These are phyloP conservation scores for Ascosphaera apis DNA, from an alignment of 2,329 filamentous ascomycete species.

Conservation along the genomic window DNA sequence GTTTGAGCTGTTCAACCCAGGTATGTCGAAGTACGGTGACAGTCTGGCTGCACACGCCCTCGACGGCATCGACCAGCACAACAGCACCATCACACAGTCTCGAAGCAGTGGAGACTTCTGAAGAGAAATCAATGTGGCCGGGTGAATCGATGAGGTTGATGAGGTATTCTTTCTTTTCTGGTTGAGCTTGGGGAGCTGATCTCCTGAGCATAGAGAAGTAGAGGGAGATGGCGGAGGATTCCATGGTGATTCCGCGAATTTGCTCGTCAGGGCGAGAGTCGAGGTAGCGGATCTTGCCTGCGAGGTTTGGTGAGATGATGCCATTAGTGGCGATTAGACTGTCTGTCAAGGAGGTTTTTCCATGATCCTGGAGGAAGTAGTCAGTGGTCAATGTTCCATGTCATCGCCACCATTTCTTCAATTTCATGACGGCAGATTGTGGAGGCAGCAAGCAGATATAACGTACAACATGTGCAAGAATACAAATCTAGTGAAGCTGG, in stretches of 20 bases:
- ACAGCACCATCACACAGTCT: slow-evolving; percentile 84
- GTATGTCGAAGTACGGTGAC: slow-evolving; percentile 88
- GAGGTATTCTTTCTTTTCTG: slow-evolving; percentile 67
- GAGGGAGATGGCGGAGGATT: slow-evolving; percentile 90
- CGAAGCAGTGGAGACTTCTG: slow-evolving; percentile 89
- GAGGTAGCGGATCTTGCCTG: slow-evolving; percentile 92
- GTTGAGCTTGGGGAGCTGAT: slow-evolving; percentile 39
- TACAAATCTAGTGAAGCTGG: slow-evolving; percentile 49
- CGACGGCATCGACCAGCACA: slow-evolving; percentile 85
- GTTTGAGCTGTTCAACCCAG: slow-evolving; percentile 89
- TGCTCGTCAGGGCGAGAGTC: slow-evolving; percentile 95
- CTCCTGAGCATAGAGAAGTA: slow-evolving; percentile 82
- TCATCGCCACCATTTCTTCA: too few species aligned
- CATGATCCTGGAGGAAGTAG: slow-evolving; percentile 47
- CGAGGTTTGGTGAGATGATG: slow-evolving; percentile 94
- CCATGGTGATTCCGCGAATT: slow-evolving; percentile 95
- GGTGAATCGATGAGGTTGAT: slow-evolving; percentile 97
- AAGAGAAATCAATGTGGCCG: slow-evolving; percentile 96
- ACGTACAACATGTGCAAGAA: slow-evolving; percentile 70
- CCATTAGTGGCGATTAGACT: slow-evolving; percentile 94
- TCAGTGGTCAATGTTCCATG: slow-evolving; percentile 5
- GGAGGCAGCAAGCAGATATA: slow-evolving; percentile 1
- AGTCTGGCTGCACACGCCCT: slow-evolving; percentile 95
- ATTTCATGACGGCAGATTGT: background rate
- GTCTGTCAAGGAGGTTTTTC: slow-evolving; percentile 92